Conservation (phyloP, 139 green algal species). For the Cymbomonas tetramitiformis region DNA sequence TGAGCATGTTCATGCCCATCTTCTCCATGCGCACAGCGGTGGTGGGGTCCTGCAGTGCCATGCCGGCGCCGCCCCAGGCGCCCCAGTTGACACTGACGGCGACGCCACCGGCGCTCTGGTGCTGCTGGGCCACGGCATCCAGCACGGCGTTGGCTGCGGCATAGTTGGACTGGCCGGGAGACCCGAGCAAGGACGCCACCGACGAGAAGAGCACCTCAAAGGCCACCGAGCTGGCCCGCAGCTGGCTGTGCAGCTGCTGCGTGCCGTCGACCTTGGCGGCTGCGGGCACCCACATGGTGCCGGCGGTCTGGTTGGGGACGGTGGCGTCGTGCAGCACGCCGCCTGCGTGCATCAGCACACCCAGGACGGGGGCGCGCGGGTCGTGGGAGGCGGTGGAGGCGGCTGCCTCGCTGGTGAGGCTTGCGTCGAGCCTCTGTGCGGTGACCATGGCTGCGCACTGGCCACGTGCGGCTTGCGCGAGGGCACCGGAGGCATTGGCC, state of each 20-base stretch:
- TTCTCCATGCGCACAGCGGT: conserved; percentile 32
- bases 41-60: conserved; percentile 35
- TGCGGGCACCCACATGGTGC: not conserved
- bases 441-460: too few relatives aligned
- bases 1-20: conserved; percentile 46
- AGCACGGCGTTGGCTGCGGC: conserved; percentile 19
- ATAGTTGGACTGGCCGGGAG: conserved; percentile 28
- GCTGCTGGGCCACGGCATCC: not conserved
- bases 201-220: conserved; percentile 35
- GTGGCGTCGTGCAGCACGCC: conserved; percentile 11
- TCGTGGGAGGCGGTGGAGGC: too few relatives aligned
- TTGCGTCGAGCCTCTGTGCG: too few relatives aligned
- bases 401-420: too few relatives aligned
- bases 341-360: conserved; percentile 20
- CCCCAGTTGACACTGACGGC: conserved; percentile 34
- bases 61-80: conserved; percentile 30
- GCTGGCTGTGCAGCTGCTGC: not conserved
- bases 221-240: not conserved
- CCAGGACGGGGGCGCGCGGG: too few relatives aligned
- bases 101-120: conserved; percentile 5
- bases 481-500: too few relatives aligned
- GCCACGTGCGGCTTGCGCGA: too few relatives aligned
- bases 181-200: conserved; percentile 30
- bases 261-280: conserved; percentile 23
- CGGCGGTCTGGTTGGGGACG: conserved; percentile 10